Evolutionary conservation across 2,329 filamentous ascomycete species (phyloP).

Genomic region (Dactylellina cionopaga): DNA sequence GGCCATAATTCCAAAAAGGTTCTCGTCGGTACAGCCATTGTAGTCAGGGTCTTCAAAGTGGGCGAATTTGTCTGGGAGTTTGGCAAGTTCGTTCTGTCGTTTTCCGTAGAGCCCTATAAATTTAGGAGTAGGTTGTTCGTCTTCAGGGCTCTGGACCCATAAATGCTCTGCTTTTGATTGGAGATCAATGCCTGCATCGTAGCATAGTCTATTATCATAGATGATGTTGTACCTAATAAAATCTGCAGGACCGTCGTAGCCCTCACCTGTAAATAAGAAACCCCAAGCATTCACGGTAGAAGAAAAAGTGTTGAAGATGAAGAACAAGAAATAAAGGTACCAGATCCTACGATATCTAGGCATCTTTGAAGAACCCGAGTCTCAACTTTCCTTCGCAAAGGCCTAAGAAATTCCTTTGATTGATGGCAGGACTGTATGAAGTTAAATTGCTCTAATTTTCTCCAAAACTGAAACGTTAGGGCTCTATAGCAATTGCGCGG

Average conservation of each 20-base stretch:
- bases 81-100: neutral
- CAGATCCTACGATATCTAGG: too few species aligned
- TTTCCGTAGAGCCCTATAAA: slow-evolving; percentile 1
- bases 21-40: neutral
- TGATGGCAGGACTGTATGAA: too few species aligned
- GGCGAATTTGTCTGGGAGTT: neutral
- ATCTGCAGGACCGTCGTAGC: slow-evolving; percentile 3
- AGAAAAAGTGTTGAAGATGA: neutral
- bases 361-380: too few species aligned
- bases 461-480: too few species aligned
- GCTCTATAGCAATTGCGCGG: too few species aligned
- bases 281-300: neutral
- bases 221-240: slow-evolving; percentile 1
- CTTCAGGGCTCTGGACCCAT: neutral
- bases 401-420: too few species aligned
- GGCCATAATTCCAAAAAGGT: neutral
- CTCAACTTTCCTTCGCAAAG: too few species aligned
- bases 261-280: neutral
- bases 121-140: neutral
- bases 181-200: slow-evolving; percentile 1
- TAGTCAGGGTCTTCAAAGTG: neutral
- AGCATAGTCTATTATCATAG: neutral
- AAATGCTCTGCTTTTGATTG: neutral
- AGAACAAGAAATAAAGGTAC: neutral
- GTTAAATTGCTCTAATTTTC: too few species aligned